Evolutionary conservation across 1,284 basidiomycete genomes (phyloP).

Genomic region (Heliocybe sulcata): DNA sequence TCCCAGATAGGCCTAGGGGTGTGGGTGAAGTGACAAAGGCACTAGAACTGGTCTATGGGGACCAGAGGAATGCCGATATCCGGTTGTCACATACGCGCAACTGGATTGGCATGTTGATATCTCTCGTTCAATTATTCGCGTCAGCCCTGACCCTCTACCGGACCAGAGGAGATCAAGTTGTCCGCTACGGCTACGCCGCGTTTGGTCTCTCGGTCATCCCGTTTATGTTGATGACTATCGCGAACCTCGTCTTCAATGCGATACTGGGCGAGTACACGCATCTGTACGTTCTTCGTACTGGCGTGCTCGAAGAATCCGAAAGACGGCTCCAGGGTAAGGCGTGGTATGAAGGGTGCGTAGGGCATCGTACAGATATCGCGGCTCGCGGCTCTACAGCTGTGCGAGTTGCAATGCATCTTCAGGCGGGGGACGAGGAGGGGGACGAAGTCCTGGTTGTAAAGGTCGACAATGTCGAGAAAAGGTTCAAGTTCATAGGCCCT

Average conservation of each 20-base stretch:
- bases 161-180: constrained; percentile 6
- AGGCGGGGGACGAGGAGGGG: no score
- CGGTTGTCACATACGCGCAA: no score
- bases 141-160: constrained; percentile 3
- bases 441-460: no score
- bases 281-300: background rate
- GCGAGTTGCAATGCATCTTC: no score
- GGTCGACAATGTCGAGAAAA: no score
- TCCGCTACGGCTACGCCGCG: constrained; percentile 3
- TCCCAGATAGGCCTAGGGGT: no score
- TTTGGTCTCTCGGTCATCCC: background rate
- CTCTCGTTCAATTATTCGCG: background rate
- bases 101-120: background rate
- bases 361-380: background rate
- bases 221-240: background rate
- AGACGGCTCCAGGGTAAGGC: background rate
- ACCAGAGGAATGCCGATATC: no score
- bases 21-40: background rate
- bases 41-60: no score
- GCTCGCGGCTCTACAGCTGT: no score
- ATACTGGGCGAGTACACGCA: background rate
- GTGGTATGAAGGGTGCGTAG: background rate
- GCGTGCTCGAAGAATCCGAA: background rate
- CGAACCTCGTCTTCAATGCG: background rate
- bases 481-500: no score